Evolutionary conservation across 2,329 filamentous ascomycete genomes (phyloP), one percentile per base, ranked within the genome.

Genomic region (Cryphonectria parasitica): DNA sequence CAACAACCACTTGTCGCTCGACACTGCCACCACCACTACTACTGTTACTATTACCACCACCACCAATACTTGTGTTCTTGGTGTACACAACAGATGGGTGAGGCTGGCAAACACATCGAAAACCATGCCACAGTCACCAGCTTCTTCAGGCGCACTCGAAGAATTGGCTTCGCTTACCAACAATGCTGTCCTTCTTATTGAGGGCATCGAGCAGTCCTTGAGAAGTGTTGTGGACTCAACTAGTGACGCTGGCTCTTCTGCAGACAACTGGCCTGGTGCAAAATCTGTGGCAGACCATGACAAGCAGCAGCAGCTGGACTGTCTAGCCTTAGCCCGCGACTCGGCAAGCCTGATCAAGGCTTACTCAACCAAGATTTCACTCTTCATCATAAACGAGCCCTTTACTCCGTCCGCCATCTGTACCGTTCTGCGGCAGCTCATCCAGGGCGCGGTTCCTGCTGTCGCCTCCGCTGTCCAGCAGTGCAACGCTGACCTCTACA

Each of bases 361-460:
- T 0, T 94, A 98, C 78, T 88, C 91, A 1, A 97, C 94, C 7
- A 97, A 97, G 73, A 86, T 98, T 36, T 95, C 93, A 0, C 90
- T 98, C 0, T 87, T 98, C 17, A 88, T 96, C 1, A 92, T 97
- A 77, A 97, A 93, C 77, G 88, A 93, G 25, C 95, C 95, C 0
- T 97, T 97, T 75, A 96, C 94, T 0, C 90, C 93, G 0, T 90
- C 90, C 0, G 95, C 93, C 6, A 85, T 97, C 45, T 82, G 81
- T 13, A 90, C 87, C 34, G 89, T 97, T 19, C 82, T 98, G 5
- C 86, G 88, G 45, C 90, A 94, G 70, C 85, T 97, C n/a, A 86
- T 90, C 31, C 85, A 88, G 17, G 90, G 89, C 0, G 89, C 92
- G n/a, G 84, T 97, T 0, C 92, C 93, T 0, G 92, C 89, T 2